Evolutionary conservation across 2,329 filamentous ascomycete species (phyloP).

Genomic region (Penicillium sp.): DNA sequence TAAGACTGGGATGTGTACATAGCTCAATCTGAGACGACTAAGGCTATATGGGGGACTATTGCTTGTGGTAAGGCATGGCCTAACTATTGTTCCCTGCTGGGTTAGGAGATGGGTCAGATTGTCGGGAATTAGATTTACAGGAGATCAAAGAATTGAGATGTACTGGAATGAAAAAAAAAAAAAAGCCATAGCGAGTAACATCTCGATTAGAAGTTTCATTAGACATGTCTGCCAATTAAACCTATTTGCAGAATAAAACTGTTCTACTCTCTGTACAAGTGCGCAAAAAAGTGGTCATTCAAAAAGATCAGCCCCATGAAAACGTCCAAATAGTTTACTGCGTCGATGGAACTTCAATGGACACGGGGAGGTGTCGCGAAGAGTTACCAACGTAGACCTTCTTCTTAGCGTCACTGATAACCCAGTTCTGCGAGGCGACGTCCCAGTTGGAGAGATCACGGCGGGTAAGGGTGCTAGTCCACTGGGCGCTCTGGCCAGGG

Average conservation of each 20-base stretch:
- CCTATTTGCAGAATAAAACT: background rate
- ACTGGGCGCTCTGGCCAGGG: conserved; percentile 69
- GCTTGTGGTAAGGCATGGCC: too few species aligned
- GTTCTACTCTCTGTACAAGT: background rate
- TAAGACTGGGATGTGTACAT: too few species aligned
- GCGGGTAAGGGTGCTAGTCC: conserved; percentile 71
- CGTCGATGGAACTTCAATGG: conserved; percentile 38
- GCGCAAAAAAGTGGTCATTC: background rate
- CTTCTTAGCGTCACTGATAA: conserved; percentile 62
- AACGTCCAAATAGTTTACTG: conserved; percentile 18
- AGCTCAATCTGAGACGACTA: too few species aligned
- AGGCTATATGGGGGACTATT: too few species aligned
- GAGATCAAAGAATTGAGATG: background rate
- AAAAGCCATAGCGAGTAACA: too few species aligned
- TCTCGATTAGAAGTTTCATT: conserved; percentile 1
- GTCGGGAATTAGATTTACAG: background rate
- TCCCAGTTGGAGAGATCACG: conserved; percentile 92
- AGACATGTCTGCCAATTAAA: background rate
- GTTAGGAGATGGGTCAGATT: too few species aligned
- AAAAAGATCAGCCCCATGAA: background rate
- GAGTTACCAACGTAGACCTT: conserved; percentile 64
- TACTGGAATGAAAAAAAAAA: background rate
- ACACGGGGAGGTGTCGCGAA: conserved; percentile 60
- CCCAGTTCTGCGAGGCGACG: conserved; percentile 78
- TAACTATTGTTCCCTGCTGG: too few species aligned